Base-by-base conservation (phyloP, 169 alveolate species). In the Ichthyophthirius multifiliis region DNA sequence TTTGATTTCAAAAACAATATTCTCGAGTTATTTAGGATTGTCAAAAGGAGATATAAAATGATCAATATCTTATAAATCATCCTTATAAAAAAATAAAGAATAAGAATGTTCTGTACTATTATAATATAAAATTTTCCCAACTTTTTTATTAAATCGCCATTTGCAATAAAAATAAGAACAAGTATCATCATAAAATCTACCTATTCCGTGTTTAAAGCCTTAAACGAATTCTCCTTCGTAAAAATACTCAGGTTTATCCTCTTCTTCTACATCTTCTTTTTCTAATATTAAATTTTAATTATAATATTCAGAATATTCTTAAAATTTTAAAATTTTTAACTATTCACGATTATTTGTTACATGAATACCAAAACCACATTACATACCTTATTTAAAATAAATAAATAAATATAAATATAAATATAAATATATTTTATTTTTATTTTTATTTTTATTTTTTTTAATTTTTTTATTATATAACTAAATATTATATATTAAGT, bases 141-240 rank as follows among this genome's bases (percentile, higher is more conserved):
- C 43, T 31, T 74, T 74, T 1, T 35, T 65, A 67, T 79, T 67
- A 27, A 65, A 79, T 32, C 55, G 81, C 85, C 85, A 79, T 12
- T 79, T 31, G n/a, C 76, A 74, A 67, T 79, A 79, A 71, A n/a
- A 37, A 31, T 79, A 79, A 0, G 85, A 79, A 2, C 85, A 79
- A 46, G 23, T 65, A 0, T 79, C 75, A 10, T 65, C 41, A n/a
- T 67, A 65, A 12, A 65, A 34, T 35, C 85, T 65, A 18, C 85
- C 85, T n/a, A n/a, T n/a, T n/a, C 78, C 85, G 34, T 65, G 85
- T 27, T 78, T 65, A 12, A 47, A 65, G 31, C 77, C 79, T 16
- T 65, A 77, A 27, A 65, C 65, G 18, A 78, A 63, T 27, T 78
- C 74, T 16, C 78, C 85, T 37, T 78, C 85, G 46, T 65, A 63